Percentiles rank a stretch among this genome's conserved stretches.
These are phyloP conservation scores for Paspalum vaginatum DNA, from an alignment of 176 grass and related monocot species.

Conservation along the genomic window DNA sequence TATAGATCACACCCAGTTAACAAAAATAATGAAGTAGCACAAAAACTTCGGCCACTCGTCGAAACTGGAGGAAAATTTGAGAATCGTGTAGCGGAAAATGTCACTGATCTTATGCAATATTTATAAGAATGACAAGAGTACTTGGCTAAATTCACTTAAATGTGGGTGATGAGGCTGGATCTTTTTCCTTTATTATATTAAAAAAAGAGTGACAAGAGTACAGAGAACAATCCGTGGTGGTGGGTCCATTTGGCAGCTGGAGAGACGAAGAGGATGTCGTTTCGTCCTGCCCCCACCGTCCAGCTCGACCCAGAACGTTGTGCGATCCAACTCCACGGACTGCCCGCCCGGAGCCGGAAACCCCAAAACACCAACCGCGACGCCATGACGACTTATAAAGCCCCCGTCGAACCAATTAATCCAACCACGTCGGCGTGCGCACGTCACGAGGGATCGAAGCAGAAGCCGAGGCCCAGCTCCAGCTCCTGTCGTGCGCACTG, in stretches of 20 bases:
- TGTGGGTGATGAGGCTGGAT: too few species aligned
- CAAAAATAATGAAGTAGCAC: background rate
- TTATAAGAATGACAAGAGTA: too few species aligned
- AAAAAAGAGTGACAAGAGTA: background rate
- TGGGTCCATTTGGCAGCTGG: conserved; percentile 42
- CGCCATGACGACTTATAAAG: conserved; percentile 31
- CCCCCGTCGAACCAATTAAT: background rate
- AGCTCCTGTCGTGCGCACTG: too few species aligned
- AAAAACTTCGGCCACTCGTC: background rate
- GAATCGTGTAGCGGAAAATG: background rate
- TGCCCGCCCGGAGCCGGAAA: background rate
- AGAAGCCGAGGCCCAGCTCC: background rate
- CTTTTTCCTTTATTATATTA: too few species aligned
- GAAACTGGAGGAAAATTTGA: background rate
- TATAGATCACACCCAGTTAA: background rate
- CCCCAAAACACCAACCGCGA: background rate
- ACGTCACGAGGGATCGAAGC: background rate
- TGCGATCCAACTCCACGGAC: conserved; percentile 15
- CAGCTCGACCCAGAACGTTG: conserved; percentile 6
- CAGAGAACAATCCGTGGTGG: background rate
- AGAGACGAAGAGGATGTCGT: background rate
- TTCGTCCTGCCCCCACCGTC: background rate
- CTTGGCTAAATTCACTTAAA: too few species aligned
- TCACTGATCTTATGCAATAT: background rate
- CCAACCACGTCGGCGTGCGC: background rate